phyloP scores from a whole-genome alignment of 2,329 filamentous ascomycete species.

The Huntiella abstrusa region DNA sequence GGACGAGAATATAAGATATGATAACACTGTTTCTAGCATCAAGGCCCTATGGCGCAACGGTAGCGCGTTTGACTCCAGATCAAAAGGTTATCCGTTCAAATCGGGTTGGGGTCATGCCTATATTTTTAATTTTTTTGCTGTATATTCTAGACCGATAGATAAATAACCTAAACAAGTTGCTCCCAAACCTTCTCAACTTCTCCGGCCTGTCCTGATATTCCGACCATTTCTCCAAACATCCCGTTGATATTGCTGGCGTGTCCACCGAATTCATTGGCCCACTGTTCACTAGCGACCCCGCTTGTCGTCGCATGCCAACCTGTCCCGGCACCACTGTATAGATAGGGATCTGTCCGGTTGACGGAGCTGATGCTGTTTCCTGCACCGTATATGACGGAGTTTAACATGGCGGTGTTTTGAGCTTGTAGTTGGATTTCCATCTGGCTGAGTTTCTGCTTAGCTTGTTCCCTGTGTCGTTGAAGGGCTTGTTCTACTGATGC shows the following conservation, averaged over 20 bases:
- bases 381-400: constrained; percentile 19
- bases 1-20: no score
- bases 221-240: constrained; percentile 8
- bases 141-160: not conserved
- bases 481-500: constrained; percentile 4
- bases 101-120: constrained; percentile 11
- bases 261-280: constrained; percentile 18
- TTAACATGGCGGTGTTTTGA: constrained; percentile 13
- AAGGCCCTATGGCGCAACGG: constrained; percentile 11
- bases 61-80: constrained; percentile 13
- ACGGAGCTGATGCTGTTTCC: constrained; percentile 16
- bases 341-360: constrained; percentile 16
- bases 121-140: not conserved
- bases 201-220: constrained; percentile 8
- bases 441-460: constrained; percentile 17
- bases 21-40: no score
- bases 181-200: constrained; percentile 16
- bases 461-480: constrained; percentile 16
- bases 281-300: constrained; percentile 18
- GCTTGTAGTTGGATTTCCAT: constrained; percentile 18
- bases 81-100: constrained; percentile 13
- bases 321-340: constrained; percentile 19
- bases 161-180: constrained; percentile 16
- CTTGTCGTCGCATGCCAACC: constrained; percentile 21
- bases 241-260: constrained; percentile 16